Conservation (phyloP, 2,329 filamentous ascomycete genomes). For the Canariomyces notabilis region DNA sequence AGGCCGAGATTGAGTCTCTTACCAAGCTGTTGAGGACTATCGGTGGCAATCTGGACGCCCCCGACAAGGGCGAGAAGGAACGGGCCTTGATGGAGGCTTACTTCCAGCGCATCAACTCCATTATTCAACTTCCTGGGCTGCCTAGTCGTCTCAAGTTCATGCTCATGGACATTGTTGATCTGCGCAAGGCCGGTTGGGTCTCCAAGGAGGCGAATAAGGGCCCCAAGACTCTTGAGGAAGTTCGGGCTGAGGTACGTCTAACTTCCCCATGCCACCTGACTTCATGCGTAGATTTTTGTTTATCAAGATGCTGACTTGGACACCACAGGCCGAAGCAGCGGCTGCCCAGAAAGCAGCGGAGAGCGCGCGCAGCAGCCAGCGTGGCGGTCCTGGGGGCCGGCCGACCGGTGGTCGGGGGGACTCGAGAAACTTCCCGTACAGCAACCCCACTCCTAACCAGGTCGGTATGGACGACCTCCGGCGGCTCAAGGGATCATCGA, state of each 20-base stretch:
- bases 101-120: slow-evolving; percentile 80
- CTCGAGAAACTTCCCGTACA: slow-evolving; percentile 75
- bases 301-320: slow-evolving; percentile 20
- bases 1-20: slow-evolving; percentile 93
- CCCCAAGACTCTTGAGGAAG: slow-evolving; percentile 91
- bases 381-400: slow-evolving; percentile 65
- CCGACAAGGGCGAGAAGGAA: slow-evolving; percentile 73
- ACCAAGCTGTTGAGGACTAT: slow-evolving; percentile 90
- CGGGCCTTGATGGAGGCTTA: slow-evolving; percentile 86
- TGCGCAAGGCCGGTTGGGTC: slow-evolving; percentile 71
- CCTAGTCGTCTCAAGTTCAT: slow-evolving; percentile 91
- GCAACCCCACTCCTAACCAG: slow-evolving; percentile 73
- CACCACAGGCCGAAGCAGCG: slow-evolving; percentile 59
- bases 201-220: slow-evolving; percentile 91
- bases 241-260: slow-evolving; percentile 67
- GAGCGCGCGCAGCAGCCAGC: slow-evolving; percentile 51
- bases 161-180: slow-evolving; percentile 89
- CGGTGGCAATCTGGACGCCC: slow-evolving; percentile 83
- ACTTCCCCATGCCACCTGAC: too few species aligned
- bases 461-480: slow-evolving; percentile 89
- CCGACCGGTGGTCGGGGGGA: slow-evolving; percentile 69
- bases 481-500: slow-evolving; percentile 64
- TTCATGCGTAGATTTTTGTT: background rate
- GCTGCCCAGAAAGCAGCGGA: slow-evolving; percentile 80
- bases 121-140: slow-evolving; percentile 74